A percentile compares a stretch with the other conserved stretches of the same genome.
Evolutionary conservation across 2,329 filamentous ascomycete species (phyloP).

Genomic region (Colletotrichum endophyticum): DNA sequence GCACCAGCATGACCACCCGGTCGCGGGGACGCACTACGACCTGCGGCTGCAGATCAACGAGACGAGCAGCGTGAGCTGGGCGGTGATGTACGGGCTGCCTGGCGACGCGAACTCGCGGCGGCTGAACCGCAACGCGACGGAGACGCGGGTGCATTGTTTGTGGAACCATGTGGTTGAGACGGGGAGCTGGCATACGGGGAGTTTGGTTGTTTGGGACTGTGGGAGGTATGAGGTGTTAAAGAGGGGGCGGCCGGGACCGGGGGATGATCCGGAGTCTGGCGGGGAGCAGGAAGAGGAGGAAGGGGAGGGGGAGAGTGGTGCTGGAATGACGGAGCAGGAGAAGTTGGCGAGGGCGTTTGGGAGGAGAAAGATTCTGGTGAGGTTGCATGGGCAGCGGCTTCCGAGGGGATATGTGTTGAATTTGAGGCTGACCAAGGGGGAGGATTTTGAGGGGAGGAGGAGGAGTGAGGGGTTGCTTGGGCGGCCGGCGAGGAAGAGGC

Average conservation of each 20-base stretch:
- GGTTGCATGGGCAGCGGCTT: slow-evolving; percentile 57
- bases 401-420: slow-evolving; percentile 59
- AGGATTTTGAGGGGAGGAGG: slow-evolving; percentile 38
- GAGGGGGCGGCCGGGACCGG: slow-evolving; percentile 35
- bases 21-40: slow-evolving; percentile 73
- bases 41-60: slow-evolving; percentile 72
- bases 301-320: slow-evolving; percentile 16
- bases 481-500: not conserved
- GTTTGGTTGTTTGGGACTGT: slow-evolving; percentile 67
- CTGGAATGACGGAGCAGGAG: slow-evolving; percentile 39
- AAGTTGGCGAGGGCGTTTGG: slow-evolving; percentile 59
- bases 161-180: slow-evolving; percentile 69
- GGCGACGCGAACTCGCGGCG: slow-evolving; percentile 60
- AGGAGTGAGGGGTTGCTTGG: slow-evolving; percentile 25
- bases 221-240: slow-evolving; percentile 62
- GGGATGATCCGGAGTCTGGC: slow-evolving; percentile 31
- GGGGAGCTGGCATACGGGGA: slow-evolving; percentile 57
- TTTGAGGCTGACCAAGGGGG: slow-evolving; percentile 53
- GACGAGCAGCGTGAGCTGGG: slow-evolving; percentile 69
- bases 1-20: slow-evolving; percentile 75
- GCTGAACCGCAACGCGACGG: slow-evolving; percentile 64
- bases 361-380: slow-evolving; percentile 60
- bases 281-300: slow-evolving; percentile 24
- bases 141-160: slow-evolving; percentile 65
- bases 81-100: slow-evolving; percentile 67